Base-by-base conservation (phyloP, 1,284 basidiomycete species). In the Rugosomyces carneus region DNA sequence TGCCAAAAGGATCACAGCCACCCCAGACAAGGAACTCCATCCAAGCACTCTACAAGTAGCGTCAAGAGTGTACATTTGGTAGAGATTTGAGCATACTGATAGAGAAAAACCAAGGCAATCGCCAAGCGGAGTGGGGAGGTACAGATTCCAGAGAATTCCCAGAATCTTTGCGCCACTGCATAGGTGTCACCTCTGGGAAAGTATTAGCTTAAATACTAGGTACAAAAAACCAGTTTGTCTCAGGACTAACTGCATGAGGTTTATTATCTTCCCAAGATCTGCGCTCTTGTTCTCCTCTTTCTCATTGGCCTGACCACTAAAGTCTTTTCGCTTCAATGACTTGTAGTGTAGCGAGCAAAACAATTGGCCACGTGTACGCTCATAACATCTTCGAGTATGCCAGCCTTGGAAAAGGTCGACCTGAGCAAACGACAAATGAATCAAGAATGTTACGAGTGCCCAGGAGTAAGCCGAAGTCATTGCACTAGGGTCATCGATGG, bases 1-100 rank as follows among this genome's bases (percentile, higher is more conserved):
- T 4, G 81, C 81, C 3, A 87, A 53, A 4, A 83, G 58, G 13
- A 92, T 75, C 21, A 90, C 78, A 11, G 74, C 70, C 2, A 91
- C 80, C n/a, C 88, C 88, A 10, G 83, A 80, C 23, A 93, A 71
- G 0, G 86, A 80, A 36, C 86, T 86, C 85, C 87, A 90, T 6
- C 90, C 90, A 32, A 93, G 73, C 21, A 93, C 70, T 42, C 87
- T 89, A 50, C 16, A 21, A 8, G 13, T 40, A n/a, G 13, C 15
- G 31, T 34, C 9, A 34, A 16, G 31, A 6, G 37, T 32, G 9
- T 34, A 26, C 9, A 42, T 23, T 31, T 11, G 27, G 37, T 40
- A 21, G 23, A 19, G 29, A 37, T 35, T n/a, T 11, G 27, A 16
- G 64, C 78, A 56, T 52, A 87, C 86, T 76, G 71, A 62, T 91